Evolutionary conservation across 2,329 filamentous ascomycete genomes (phyloP).

Genomic region (Botryosphaeria dothidea): DNA sequence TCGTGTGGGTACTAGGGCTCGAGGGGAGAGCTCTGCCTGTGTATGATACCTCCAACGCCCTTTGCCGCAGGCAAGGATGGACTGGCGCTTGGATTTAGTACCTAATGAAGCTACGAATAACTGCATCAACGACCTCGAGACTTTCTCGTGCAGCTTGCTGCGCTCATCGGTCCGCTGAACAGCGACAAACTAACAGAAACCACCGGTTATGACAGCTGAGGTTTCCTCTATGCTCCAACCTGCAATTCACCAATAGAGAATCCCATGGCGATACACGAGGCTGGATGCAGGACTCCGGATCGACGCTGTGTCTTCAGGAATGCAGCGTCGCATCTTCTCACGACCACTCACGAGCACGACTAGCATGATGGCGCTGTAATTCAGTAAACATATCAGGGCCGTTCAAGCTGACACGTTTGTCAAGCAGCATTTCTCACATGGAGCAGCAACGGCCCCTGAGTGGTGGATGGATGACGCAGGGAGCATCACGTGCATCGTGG

Average conservation of each 20-base stretch:
- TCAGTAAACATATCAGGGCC: background rate
- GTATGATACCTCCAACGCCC: conserved; percentile 20
- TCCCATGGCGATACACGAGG: background rate
- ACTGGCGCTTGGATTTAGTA: conserved; percentile 17
- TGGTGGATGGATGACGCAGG: background rate
- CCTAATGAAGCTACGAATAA: conserved; percentile 18
- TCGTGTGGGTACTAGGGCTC: conserved; percentile 5
- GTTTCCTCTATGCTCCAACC: background rate
- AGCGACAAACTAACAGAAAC: background rate
- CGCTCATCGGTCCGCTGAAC: conserved; percentile 7
- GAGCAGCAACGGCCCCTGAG: background rate
- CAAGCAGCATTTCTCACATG: background rate
- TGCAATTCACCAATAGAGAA: background rate
- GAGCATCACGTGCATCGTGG: background rate
- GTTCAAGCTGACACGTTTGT: background rate
- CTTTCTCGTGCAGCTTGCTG: conserved; percentile 13
- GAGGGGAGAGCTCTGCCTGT: conserved; percentile 1
- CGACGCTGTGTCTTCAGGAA: background rate
- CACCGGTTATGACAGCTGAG: background rate
- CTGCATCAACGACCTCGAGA: conserved; percentile 9
- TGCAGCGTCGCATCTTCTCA: background rate
- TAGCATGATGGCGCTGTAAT: background rate
- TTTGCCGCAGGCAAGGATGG: conserved; percentile 21
- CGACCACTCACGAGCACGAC: background rate
- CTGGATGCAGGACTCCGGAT: background rate